phyloP scores from a whole-genome alignment of 2,329 filamentous ascomycete species.

The Alternaria sp. region DNA sequence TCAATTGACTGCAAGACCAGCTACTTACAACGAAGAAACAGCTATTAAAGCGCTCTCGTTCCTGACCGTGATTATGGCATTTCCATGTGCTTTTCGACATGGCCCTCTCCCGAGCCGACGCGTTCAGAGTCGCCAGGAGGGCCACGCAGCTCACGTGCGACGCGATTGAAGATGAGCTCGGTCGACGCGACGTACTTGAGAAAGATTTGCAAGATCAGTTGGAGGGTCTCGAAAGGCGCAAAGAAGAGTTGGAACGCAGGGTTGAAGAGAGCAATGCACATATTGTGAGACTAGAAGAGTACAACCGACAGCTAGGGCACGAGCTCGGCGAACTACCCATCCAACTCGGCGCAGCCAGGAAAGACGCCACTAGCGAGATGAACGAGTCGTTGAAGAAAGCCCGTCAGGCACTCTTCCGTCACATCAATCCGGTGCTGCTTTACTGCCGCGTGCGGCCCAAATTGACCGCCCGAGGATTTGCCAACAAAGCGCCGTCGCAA shows the following conservation, averaged over 20 bases:
- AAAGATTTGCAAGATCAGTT: neutral
- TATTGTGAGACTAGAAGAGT: neutral
- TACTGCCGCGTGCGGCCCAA: neutral
- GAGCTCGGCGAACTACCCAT: neutral
- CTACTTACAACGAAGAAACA: neutral
- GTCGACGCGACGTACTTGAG: neutral
- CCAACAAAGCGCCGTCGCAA: neutral
- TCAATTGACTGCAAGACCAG: neutral
- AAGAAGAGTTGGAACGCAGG: neutral
- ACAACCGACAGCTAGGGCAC: neutral
- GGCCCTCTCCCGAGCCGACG: neutral
- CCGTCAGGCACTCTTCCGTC: neutral
- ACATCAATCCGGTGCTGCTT: neutral
- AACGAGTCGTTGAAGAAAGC: neutral
- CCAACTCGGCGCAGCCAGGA: neutral
- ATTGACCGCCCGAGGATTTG: neutral
- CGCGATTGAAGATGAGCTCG: neutral
- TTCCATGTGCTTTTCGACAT: neutral
- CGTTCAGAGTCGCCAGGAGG: neutral
- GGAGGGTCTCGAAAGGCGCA: neutral
- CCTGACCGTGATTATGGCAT: neutral
- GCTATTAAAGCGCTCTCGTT: neutral
- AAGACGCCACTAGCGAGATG: neutral
- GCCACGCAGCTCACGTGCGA: neutral
- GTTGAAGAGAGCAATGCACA: neutral